Base-by-base conservation (phyloP, 192 early-diverging fungal genomes). In the Coemansia sp. region DNA sequence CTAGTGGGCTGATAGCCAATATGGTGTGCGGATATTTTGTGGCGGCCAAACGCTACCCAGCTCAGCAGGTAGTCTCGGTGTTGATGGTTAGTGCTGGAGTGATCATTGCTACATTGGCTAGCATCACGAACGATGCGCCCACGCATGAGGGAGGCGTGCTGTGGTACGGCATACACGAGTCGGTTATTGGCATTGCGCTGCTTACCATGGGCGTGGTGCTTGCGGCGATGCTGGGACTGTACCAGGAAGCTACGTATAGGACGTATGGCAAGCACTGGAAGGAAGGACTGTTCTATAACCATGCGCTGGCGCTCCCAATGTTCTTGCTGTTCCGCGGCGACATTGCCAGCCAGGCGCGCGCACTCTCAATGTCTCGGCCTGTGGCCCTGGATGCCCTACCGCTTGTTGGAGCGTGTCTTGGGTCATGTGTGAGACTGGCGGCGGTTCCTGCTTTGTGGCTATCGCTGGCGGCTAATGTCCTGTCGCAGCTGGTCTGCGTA, bases 251-350 rank as follows among this genome's bases (percentile, higher is more conserved):
- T 0, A 93, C 91, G 14, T 95, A 94, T 63, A 65, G 75, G 10
- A 86, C 82, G 43, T 94, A 92, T 50, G 90, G 92, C 16, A 86
- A 88, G 28, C 85, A 89, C 51, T 96, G 94, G 94, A 83, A 87
- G 16, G 94, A 96, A 70, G 93, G 91, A 0, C 75, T 96, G 18
- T 96, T 96, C 70, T 96, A 96, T 21, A 85, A 90, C 85, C 94
- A 96, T 65, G 70, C 86, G 20, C 64, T 95, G 26, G 91, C 90
- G 0, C 62, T 96, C 23, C 94, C 94, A 1, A 83, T 90, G 69
- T 96, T 96, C 66, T 40, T 89, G 13, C 33, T 92, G 3, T 89
- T 96, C 55, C 86, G 84, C 62, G 72, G 74, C n/a, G 89, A 92
- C 60, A 87, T 96, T 10, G 23, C 55, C 48, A 56, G 48, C 9